Conservation (phyloP, 2,329 filamentous ascomycete species). For the Alternaria sp. region DNA sequence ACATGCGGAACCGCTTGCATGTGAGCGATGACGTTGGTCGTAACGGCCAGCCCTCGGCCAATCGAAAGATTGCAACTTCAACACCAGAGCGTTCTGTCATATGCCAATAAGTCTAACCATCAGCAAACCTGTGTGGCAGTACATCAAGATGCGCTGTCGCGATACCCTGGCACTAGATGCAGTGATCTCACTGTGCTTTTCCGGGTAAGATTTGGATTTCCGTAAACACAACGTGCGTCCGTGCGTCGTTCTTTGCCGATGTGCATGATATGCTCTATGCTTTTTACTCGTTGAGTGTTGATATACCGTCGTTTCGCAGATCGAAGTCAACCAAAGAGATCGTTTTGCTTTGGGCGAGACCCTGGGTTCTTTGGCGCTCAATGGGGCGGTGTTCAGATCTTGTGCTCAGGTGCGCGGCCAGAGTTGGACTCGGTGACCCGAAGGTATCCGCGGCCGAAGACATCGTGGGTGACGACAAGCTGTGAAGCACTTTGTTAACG, state of each 20-base stretch:
- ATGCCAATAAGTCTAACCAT: constrained; percentile 1
- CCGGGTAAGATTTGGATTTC: constrained; percentile 4
- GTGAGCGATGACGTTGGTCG: constrained; percentile 22
- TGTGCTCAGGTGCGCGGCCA: constrained; percentile 14
- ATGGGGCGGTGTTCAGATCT: constrained; percentile 7
- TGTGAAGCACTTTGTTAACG: background rate
- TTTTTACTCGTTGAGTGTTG: constrained; percentile 8
- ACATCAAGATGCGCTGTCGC: constrained; percentile 15
- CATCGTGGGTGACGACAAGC: constrained; percentile 11
- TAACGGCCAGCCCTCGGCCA: constrained; percentile 7
- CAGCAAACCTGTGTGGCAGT: background rate
- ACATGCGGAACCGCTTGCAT: constrained; percentile 22
- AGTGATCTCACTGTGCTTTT: constrained; percentile 20
- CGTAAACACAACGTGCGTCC: constrained; percentile 5
- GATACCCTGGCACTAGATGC: background rate
- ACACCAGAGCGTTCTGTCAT: constrained; percentile 11
- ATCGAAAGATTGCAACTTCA: constrained; percentile 10
- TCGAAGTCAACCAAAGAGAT: constrained; percentile 5
- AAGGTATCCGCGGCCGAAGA: constrained; percentile 29
- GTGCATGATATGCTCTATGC: constrained; percentile 7
- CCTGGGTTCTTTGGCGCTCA: constrained; percentile 4
- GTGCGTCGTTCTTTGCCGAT: constrained; percentile 16
- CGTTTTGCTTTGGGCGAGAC: constrained; percentile 2
- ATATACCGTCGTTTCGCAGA: constrained; percentile 11
- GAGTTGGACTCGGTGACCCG: constrained; percentile 1